These are phyloP conservation scores for Poa annua DNA, from an alignment of 176 grass and related monocot genomes.

Conservation along the genomic window DNA sequence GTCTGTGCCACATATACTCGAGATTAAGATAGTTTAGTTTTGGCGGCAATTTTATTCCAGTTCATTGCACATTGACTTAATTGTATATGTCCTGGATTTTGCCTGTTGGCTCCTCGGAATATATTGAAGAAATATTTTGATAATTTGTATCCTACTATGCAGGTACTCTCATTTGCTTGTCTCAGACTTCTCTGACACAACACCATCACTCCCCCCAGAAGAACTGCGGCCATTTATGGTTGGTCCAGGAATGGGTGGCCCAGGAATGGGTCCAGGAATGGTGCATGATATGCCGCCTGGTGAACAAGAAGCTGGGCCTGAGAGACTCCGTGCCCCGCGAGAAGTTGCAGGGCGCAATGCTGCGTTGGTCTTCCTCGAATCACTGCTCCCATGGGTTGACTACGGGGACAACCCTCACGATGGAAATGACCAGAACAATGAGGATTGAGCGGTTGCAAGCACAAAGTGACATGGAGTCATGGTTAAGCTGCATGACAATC, in stretches of 20 bases:
- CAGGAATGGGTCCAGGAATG: constrained; percentile 55
- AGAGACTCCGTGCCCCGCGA: constrained; percentile 59
- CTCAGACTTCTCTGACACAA: constrained; percentile 92
- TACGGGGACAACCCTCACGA: constrained; percentile 62
- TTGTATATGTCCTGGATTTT: constrained; percentile 13
- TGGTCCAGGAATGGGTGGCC: constrained; percentile 55
- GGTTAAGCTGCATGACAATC: background rate
- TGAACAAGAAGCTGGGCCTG: constrained; percentile 57
- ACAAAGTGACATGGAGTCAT: background rate
- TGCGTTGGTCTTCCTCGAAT: constrained; percentile 79
- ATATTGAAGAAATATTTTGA: constrained; percentile 34
- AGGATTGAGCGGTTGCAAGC: constrained; percentile 25
- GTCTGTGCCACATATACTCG: background rate
- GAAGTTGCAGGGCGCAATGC: constrained; percentile 77
- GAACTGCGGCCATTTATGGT: constrained; percentile 88
- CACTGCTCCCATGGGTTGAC: constrained; percentile 86
- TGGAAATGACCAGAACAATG: constrained; percentile 45
- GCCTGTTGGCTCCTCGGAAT: background rate
- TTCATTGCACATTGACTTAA: background rate
- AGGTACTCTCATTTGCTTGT: constrained; percentile 97
- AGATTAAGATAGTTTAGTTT: constrained; percentile 31
- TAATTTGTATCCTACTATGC: constrained; percentile 37
- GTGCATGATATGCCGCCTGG: constrained; percentile 62
- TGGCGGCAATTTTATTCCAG: background rate
- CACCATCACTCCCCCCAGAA: constrained; percentile 84